Conservation (phyloP, 2,329 filamentous ascomycete species). For the Aspergillus pseudoterreus region DNA sequence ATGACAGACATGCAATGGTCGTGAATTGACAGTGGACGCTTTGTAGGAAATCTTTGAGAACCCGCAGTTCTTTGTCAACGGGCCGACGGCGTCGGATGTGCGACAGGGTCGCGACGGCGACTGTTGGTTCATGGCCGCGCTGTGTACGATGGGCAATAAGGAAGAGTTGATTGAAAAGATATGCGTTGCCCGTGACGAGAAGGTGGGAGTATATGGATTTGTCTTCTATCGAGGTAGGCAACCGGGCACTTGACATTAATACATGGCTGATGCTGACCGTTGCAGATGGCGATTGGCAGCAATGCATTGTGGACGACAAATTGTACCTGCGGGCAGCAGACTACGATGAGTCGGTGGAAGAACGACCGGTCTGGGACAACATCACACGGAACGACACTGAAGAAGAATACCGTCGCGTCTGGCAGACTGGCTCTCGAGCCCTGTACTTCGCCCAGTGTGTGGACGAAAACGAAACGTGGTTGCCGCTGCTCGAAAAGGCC, state of each 20-base stretch:
- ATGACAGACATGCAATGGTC: constrained; percentile 8
- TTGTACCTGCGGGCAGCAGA: constrained; percentile 77
- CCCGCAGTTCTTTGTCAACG: constrained; percentile 73
- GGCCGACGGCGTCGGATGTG: constrained; percentile 72
- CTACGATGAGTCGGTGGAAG: constrained; percentile 74
- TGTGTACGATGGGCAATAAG: constrained; percentile 74
- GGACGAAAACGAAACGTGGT: constrained; percentile 77
- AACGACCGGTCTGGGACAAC: constrained; percentile 70
- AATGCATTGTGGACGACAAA: constrained; percentile 88
- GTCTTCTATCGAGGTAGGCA: constrained; percentile 67
- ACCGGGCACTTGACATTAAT: not conserved
- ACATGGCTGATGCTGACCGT: not conserved
- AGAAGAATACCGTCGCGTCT: constrained; percentile 65
- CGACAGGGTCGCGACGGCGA: constrained; percentile 75
- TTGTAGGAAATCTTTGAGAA: constrained; percentile 70
- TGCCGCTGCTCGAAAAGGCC: constrained; percentile 75
- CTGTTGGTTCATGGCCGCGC: constrained; percentile 80
- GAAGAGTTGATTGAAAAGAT: constrained; percentile 66
- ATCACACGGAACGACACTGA: constrained; percentile 71
- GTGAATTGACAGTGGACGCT: not conserved
- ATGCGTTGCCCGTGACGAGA: constrained; percentile 69
- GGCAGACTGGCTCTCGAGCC: constrained; percentile 72
- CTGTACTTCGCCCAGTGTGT: constrained; percentile 75
- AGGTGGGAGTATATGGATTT: constrained; percentile 78
- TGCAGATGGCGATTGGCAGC: constrained; percentile 81